Conservation (phyloP, 2,329 filamentous ascomycete genomes). For the Arthrobotrys conoides region DNA sequence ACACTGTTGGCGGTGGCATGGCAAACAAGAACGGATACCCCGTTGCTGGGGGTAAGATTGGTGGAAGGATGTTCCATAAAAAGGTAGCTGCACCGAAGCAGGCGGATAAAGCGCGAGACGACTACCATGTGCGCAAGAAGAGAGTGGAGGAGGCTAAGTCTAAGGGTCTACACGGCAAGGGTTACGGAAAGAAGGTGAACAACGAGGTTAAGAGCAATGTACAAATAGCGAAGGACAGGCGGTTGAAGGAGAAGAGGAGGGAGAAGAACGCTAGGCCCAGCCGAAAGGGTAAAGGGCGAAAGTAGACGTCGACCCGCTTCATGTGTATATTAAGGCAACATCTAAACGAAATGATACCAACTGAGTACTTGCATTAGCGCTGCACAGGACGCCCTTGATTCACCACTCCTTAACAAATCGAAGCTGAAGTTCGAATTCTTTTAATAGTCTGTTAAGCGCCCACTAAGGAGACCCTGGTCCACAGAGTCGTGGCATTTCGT, state of each 20-base stretch:
- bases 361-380: conserved; percentile 32
- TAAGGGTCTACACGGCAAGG: conserved; percentile 79
- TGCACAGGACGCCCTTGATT: not conserved
- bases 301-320: conserved; percentile 36
- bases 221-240: conserved; percentile 86
- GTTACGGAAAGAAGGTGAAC: conserved; percentile 79
- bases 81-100: conserved; percentile 90
- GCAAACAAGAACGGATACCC: conserved; percentile 69
- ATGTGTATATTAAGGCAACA: conserved; percentile 39
- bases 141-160: conserved; percentile 88
- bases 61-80: conserved; percentile 74
- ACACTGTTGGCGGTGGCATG: conserved; percentile 65
- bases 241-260: conserved; percentile 80
- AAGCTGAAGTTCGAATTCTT: conserved; percentile 16
- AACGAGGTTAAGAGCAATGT: conserved; percentile 83
- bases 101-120: conserved; percentile 90
- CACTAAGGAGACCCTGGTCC: conserved; percentile 10
- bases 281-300: conserved; percentile 67
- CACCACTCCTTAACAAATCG: not conserved
- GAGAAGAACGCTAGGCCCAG: conserved; percentile 90
- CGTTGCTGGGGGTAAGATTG: conserved; percentile 71
- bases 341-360: conserved; percentile 26
- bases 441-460: conserved; percentile 49
- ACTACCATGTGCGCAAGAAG: conserved; percentile 92
- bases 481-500: conserved; percentile 9